These are phyloP conservation scores for Penicillium cataractarum DNA, from an alignment of 495 filamentous ascomycete species.

Conservation along the genomic window DNA sequence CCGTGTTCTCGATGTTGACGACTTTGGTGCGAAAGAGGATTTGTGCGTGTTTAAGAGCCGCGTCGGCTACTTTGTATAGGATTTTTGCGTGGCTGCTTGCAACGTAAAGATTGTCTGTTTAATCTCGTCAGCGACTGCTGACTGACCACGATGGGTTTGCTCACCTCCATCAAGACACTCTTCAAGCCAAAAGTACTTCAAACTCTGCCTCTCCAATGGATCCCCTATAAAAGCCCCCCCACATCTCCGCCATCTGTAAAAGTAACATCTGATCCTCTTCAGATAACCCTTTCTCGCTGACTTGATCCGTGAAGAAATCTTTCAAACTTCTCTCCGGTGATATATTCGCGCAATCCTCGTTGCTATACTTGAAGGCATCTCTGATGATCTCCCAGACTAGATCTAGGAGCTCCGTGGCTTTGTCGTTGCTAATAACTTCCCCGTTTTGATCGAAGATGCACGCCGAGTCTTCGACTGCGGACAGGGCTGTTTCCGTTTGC, in stretches of 20 bases:
- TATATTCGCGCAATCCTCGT: not conserved
- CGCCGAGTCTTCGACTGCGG: not conserved
- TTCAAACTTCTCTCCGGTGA: not conserved
- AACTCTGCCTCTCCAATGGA: not conserved
- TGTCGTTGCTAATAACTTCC: not conserved
- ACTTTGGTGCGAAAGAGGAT: not conserved
- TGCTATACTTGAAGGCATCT: not conserved
- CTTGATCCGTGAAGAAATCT: not conserved
- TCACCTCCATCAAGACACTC: not conserved
- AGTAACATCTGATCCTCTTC: not conserved
- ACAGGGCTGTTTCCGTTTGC: not conserved
- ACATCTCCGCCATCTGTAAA: constrained; percentile 5
- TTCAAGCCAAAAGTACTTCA: constrained; percentile 1
- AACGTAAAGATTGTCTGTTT: not conserved
- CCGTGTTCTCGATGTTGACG: not conserved
- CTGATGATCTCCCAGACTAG: not conserved
- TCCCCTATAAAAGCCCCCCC: constrained; percentile 2
- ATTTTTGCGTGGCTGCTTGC: not conserved
- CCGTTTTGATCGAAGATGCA: not conserved
- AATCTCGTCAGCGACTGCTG: not conserved
- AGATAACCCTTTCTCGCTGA: not conserved
- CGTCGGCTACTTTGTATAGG: not conserved
- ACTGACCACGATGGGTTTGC: not conserved
- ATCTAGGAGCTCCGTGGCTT: not conserved
- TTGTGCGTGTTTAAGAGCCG: not conserved